A percentile compares a stretch with the other conserved stretches of the same genome.
Evolutionary conservation across 2,329 filamentous ascomycete species (phyloP).

Genomic region (Chalaropsis ovoidea): DNA sequence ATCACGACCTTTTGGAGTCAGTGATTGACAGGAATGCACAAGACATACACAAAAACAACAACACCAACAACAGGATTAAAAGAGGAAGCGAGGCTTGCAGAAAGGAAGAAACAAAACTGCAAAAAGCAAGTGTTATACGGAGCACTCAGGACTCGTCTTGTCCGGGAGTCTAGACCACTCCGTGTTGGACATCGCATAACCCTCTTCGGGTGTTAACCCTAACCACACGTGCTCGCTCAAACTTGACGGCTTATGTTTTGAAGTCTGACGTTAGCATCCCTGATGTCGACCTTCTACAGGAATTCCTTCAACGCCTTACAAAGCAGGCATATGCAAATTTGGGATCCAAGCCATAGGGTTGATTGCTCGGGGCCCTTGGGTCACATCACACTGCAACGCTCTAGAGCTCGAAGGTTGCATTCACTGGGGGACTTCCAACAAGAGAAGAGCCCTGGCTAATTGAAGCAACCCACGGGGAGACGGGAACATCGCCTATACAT

Average conservation of each 20-base stretch:
- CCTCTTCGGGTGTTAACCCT: background rate
- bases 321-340: background rate
- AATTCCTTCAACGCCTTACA: background rate
- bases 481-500: background rate
- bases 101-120: background rate
- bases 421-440: background rate
- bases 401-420: background rate
- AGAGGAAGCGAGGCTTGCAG: background rate
- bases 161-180: background rate
- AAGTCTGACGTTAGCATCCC: background rate
- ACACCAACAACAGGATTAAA: background rate
- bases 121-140: background rate
- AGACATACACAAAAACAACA: background rate
- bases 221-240: background rate
- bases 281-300: background rate
- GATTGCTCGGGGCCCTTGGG: background rate
- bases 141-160: background rate
- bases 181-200: background rate
- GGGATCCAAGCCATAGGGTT: background rate
- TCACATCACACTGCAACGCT: background rate
- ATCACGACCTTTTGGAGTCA: background rate
- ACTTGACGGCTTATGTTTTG: background rate
- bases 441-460: background rate
- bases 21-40: conserved; percentile 1
- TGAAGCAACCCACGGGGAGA: background rate